A percentile compares a stretch with the other conserved stretches of the same genome.
Evolutionary conservation across 2,329 filamentous ascomycete species (phyloP).

Genomic region (Erysiphe pulchra): DNA sequence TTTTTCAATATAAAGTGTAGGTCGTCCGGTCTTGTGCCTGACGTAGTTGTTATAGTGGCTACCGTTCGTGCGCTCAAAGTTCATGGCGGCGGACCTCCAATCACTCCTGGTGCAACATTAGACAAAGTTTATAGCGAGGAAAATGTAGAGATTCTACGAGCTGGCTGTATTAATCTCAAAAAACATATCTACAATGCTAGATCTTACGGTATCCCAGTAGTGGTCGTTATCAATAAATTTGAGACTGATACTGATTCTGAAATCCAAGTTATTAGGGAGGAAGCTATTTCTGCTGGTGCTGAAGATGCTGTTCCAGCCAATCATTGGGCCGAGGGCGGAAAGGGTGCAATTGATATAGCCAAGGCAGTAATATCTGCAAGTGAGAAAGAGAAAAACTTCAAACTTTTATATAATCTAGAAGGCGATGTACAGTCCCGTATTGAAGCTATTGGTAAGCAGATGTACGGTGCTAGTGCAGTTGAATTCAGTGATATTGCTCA

Average conservation of each 20-base stretch:
- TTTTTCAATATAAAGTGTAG: slow-evolving; percentile 99
- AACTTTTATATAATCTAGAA: slow-evolving; percentile 60
- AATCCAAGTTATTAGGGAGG: slow-evolving; percentile 67
- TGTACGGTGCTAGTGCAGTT: slow-evolving; percentile 80
- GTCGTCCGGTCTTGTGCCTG: slow-evolving; percentile 72
- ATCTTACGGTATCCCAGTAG: slow-evolving; percentile 72
- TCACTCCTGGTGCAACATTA: slow-evolving; percentile 65
- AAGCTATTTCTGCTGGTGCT: slow-evolving; percentile 73
- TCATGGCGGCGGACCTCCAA: slow-evolving; percentile 86
- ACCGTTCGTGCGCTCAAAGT: slow-evolving; percentile 92
- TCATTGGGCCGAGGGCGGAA: slow-evolving; percentile 91
- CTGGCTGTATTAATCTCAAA: slow-evolving; percentile 77
- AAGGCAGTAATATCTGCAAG: slow-evolving; percentile 64
- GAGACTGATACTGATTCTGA: slow-evolving; percentile 83
- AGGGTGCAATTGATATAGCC: slow-evolving; percentile 70
- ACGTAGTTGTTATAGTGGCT: slow-evolving; percentile 83
- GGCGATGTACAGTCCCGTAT: slow-evolving; percentile 70
- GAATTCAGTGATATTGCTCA: slow-evolving; percentile 87
- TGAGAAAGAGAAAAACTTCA: slow-evolving; percentile 65
- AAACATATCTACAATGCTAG: slow-evolving; percentile 89
- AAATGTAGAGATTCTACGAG: slow-evolving; percentile 73
- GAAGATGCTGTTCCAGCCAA: slow-evolving; percentile 84
- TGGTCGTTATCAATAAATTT: slow-evolving; percentile 95
- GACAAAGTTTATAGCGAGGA: slow-evolving; percentile 75
- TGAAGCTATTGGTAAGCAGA: slow-evolving; percentile 66